A percentile compares a stretch with the other conserved stretches of the same genome.
Conservation (phyloP, 2,329 filamentous ascomycete genomes). For the Huntiella omanensis region DNA sequence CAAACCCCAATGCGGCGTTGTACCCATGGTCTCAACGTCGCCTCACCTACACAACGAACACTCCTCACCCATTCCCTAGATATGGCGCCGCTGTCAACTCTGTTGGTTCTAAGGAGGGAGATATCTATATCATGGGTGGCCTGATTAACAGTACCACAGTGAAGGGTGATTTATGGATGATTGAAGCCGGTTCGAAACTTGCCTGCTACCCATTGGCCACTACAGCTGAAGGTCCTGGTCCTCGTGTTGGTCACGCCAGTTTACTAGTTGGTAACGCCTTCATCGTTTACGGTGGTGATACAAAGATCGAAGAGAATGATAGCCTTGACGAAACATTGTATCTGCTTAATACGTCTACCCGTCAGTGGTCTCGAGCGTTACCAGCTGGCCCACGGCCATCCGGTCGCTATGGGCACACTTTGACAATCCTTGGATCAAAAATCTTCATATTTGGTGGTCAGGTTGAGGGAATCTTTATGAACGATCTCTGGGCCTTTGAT, state of each 20-base stretch:
- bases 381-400: constrained; percentile 72
- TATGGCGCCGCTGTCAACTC: constrained; percentile 95
- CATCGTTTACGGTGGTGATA: constrained; percentile 96
- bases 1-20: constrained; percentile 53
- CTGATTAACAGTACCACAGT: constrained; percentile 88
- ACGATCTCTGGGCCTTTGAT: constrained; percentile 88
- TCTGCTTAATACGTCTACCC: constrained; percentile 88
- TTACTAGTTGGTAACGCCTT: constrained; percentile 94
- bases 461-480: constrained; percentile 95
- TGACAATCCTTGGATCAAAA: constrained; percentile 92
- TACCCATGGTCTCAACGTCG: constrained; percentile 93
- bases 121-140: constrained; percentile 95
- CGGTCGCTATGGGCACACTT: constrained; percentile 84
- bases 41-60: constrained; percentile 64
- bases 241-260: constrained; percentile 84
- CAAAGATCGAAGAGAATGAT: constrained; percentile 87
- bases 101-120: constrained; percentile 82
- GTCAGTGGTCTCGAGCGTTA: constrained; percentile 91
- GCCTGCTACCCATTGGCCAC: constrained; percentile 83
- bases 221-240: constrained; percentile 82
- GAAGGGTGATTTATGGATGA: constrained; percentile 94
- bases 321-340: constrained; percentile 89
- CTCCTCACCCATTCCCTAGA: constrained; percentile 77
- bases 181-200: constrained; percentile 75
- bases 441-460: constrained; percentile 97